These are phyloP conservation scores for Desmodesmus armatus DNA, from an alignment of 139 green algal species.

Conservation along the genomic window DNA sequence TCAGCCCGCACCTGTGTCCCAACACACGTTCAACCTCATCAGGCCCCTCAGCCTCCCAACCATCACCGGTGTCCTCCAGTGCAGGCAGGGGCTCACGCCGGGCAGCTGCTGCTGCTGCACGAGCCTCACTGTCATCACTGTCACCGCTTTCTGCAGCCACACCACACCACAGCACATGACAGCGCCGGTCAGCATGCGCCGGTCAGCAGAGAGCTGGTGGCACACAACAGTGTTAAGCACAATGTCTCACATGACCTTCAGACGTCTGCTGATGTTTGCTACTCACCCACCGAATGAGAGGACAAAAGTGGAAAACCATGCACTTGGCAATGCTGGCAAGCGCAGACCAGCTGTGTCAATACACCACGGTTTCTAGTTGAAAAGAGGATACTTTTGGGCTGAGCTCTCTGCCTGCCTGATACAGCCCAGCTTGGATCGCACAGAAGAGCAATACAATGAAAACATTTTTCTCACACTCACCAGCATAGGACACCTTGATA, in stretches of 20 bases:
- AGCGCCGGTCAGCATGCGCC: not conserved
- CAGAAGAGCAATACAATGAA: no score
- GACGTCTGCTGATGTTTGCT: no score
- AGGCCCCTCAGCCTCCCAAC: slow-evolving; percentile 70
- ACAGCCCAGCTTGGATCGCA: no score
- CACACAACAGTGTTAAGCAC: not conserved
- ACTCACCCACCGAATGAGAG: no score
- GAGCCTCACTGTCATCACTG: slow-evolving; percentile 21
- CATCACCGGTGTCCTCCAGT: slow-evolving; percentile 59
- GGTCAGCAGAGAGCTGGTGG: not conserved
- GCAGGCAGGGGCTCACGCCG: slow-evolving; percentile 57
- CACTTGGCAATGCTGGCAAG: no score
- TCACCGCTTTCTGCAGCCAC: slow-evolving; percentile 39
- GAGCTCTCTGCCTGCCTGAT: no score
- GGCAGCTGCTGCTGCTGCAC: not conserved
- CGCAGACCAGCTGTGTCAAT: no score
- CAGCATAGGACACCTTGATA: not conserved
- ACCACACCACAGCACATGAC: not conserved
- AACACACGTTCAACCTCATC: slow-evolving; percentile 82
- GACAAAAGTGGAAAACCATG: no score
- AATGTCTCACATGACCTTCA: no score
- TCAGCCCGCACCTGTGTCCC: slow-evolving; percentile 63
- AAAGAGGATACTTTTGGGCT: no score
- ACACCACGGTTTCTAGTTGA: no score
- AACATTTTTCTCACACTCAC: no score